Evolutionary conservation across 2,329 filamentous ascomycete genomes (phyloP), one percentile per base, ranked within the genome.

Genomic region (Lachnellula arida): DNA sequence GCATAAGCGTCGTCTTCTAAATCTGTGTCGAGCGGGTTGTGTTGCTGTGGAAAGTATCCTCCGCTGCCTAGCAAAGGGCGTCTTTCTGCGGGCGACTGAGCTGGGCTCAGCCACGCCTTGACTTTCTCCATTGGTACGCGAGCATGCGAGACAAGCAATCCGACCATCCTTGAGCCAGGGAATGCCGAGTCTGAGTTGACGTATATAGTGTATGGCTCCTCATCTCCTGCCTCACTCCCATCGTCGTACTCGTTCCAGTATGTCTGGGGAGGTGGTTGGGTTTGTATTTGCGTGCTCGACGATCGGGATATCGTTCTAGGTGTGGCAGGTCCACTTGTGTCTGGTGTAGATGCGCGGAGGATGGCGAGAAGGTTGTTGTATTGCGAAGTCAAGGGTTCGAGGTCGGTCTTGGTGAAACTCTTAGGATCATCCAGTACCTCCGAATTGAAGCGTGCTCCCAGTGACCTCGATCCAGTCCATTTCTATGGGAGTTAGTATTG

Each of bases 201-300:
- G 65, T 89, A 91, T 62, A 94, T 85, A 46, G 83, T 79, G 70
- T 91, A 94, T 32, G 79, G 80, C 37, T 81, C 79, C 44, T 84
- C 73, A 2, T 79, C 83, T 11, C 73, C 74, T 11, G 63, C 70
- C 53, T 91, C 88, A 68, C 89, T 91, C 8, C 88, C 88, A 68
- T 92, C 75, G 63, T 95, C 90, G 70, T 93, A 94, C 70, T 95
- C 90, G 70, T 89, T 93, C 89, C 90, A 95, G 68, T 93, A 94
- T 19, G 51, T 37, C 54, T 67, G 65, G 46, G 42, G 32, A n/a
- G 52, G 28, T 17, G 53, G 50, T 55, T 53, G 48, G 6, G 43
- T 17, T 28, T 40, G 52, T 42, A 49, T 46, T 48, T 58, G 60
- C 12, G 53, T 53, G 34, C 62, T 64, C 34, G 60, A 54, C 55